phyloP scores from a whole-genome alignment of 139 green algal species.

The Chlamydomonas sp. region DNA sequence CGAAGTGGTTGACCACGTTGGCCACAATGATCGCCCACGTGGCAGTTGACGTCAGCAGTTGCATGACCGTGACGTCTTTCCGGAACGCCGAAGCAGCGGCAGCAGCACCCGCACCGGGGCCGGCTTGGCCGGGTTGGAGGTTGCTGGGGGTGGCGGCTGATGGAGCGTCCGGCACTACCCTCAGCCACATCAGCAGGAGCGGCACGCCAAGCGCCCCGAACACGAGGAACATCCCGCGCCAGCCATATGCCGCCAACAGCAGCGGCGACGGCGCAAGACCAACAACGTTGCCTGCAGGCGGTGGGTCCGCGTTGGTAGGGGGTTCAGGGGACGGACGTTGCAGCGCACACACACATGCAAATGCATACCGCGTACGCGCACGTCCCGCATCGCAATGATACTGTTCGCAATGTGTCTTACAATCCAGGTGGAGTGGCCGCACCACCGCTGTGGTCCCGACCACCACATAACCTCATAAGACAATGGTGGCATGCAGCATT shows the following conservation, averaged over 20 bases:
- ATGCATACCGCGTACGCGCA: no score
- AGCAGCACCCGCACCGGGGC: no score
- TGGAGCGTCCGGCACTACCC: conserved; percentile 60
- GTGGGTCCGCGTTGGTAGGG: neutral
- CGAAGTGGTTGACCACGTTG: conserved; percentile 90
- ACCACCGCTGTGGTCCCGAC: no score
- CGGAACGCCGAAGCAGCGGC: no score
- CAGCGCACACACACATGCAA: no score
- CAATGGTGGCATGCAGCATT: no score
- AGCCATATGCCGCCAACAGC: conserved; percentile 77
- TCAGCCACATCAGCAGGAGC: conserved; percentile 78
- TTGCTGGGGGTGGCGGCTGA: neutral
- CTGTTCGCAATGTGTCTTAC: no score
- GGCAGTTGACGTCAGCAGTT: conserved; percentile 67
- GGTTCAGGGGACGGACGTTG: no score
- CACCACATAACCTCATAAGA: no score
- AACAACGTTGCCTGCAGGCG: conserved; percentile 77
- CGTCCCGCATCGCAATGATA: no score
- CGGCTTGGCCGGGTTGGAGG: neutral
- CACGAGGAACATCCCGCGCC: conserved; percentile 81
- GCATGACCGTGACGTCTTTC: no score
- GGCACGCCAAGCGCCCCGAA: conserved; percentile 81
- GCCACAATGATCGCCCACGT: conserved; percentile 89
- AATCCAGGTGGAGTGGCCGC: no score
- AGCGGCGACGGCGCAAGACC: conserved; percentile 85